Base-by-base conservation (phyloP, 306 rosid genomes). In the Cicer pinnatifidum region DNA sequence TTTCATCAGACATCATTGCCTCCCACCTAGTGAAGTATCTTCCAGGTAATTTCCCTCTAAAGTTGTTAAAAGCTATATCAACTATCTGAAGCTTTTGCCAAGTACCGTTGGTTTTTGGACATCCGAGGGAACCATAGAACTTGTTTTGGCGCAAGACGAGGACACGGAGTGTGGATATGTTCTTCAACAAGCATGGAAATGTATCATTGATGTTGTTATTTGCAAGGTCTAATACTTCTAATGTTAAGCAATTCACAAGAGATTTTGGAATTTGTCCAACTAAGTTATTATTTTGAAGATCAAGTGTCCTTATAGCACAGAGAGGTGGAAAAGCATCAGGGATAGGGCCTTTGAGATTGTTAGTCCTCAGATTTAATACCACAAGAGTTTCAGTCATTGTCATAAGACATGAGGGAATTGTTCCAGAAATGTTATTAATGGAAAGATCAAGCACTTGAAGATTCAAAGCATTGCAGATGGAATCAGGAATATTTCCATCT, bases 371-470 rank as follows among this genome's bases (percentile, higher is more conserved):
- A 70, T 64, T 65, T n/a, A 86, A 23, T 15, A 83, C 80, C 11
- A 1, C 51, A 6, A 77, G 67, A 11, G 37, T 11, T 0, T 13
- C 8, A 20, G 45, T 65, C n/a, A 2, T 0, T 2, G 16, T 17
- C 15, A 86, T 39, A 1, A 63, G 12, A 43, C 90, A 84, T 0
- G n/a, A 23, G 4, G 87, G 90, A 71, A 88, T 61, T 41, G 37
- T 9, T 37, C 86, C 85, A 65, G 71, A 46, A 11, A 87, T 20
- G 2, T 11, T 41, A 62, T 85, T 87, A 7, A 6, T 0, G 40
- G 90, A 86, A 71, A 88, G 67, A 82, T 88, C 85, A 53, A 88
- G 87, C 28, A 86, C 87, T 65, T 69, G 33, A 47, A 86, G 85
- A 69, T 0, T 19, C 45, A 9, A n/a, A 2, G 84, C 82, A 1